These are phyloP conservation scores for Emmonsiellopsis sp. DNA, from an alignment of 2,329 filamentous ascomycete genomes.

Conservation along the genomic window DNA sequence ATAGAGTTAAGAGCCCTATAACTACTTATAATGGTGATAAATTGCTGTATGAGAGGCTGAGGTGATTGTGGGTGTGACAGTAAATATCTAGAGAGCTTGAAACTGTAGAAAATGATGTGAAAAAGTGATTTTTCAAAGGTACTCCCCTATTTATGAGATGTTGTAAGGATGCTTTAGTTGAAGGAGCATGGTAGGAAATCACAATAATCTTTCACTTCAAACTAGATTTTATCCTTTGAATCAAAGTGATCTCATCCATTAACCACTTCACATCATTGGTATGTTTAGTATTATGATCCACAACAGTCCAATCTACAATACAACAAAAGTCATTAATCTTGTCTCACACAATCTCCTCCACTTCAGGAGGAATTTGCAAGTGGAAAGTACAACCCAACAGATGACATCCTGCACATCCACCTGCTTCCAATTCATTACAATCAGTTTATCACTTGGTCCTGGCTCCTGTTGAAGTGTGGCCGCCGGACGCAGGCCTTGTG, in stretches of 20 bases:
- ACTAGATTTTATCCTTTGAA: constrained; percentile 1
- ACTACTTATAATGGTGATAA: too few species aligned
- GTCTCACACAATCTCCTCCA: constrained; percentile 27
- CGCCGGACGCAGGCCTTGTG: constrained; percentile 13
- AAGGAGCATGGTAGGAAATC: constrained; percentile 47
- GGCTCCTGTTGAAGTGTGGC: constrained; percentile 13
- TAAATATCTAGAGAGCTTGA: too few species aligned
- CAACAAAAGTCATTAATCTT: constrained; percentile 44
- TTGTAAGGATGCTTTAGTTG: too few species aligned
- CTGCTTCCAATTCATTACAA: constrained; percentile 14
- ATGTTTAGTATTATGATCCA: constrained; percentile 40
- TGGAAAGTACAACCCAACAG: constrained; percentile 49
- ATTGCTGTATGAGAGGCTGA: too few species aligned
- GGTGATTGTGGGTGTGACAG: too few species aligned
- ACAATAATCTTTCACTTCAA: constrained; percentile 30
- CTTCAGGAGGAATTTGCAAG: constrained; percentile 37
- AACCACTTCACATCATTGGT: constrained; percentile 43
- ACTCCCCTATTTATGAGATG: too few species aligned
- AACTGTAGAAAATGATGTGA: too few species aligned
- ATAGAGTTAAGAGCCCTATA: too few species aligned
- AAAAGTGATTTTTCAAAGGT: too few species aligned
- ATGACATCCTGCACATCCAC: constrained; percentile 26
- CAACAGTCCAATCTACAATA: constrained; percentile 42
- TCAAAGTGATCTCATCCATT: constrained; percentile 21
- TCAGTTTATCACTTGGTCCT: constrained; percentile 9